These are phyloP conservation scores for Zancudomyces culisetae DNA, from an alignment of 371 early-diverging fungal genomes.

Conservation along the genomic window DNA sequence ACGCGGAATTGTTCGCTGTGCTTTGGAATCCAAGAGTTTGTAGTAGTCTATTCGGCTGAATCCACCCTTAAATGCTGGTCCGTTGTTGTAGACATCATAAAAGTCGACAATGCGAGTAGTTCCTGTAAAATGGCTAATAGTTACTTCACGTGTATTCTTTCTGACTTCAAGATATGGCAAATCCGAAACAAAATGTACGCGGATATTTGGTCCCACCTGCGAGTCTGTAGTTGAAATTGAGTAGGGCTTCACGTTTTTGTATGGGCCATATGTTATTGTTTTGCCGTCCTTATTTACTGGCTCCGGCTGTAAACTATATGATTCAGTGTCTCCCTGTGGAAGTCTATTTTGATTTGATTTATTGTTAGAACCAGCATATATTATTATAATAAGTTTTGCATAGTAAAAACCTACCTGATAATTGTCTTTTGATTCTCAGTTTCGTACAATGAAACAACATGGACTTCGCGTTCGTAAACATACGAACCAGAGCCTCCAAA, in stretches of 20 bases:
- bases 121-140: conserved; percentile 71
- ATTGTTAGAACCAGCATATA: background rate
- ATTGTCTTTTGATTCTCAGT: conserved; percentile 59
- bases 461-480: conserved; percentile 36
- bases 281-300: conserved; percentile 28
- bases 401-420: conserved; percentile 25
- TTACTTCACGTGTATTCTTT: conserved; percentile 43
- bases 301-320: background rate
- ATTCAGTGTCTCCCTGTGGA: conserved; percentile 8
- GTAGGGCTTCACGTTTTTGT: conserved; percentile 18
- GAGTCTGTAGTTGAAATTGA: conserved; percentile 11
- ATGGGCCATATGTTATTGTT: conserved; percentile 62
- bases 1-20: conserved; percentile 15
- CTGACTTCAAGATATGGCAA: conserved; percentile 45
- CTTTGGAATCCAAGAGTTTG: background rate
- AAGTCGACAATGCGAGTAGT: conserved; percentile 70
- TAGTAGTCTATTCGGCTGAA: conserved; percentile 1
- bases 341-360: background rate
- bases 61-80: conserved; percentile 33
- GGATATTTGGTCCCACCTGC: conserved; percentile 31
- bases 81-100: conserved; percentile 56
- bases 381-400: background rate
- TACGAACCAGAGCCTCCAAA: conserved; percentile 52
- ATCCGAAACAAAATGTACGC: conserved; percentile 47
- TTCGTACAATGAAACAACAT: conserved; percentile 42